Percentiles rank a stretch among this genome's conserved stretches.
Evolutionary conservation across 768 basidiomycete genomes (phyloP).

Genomic region (Lenzites betulinus): DNA sequence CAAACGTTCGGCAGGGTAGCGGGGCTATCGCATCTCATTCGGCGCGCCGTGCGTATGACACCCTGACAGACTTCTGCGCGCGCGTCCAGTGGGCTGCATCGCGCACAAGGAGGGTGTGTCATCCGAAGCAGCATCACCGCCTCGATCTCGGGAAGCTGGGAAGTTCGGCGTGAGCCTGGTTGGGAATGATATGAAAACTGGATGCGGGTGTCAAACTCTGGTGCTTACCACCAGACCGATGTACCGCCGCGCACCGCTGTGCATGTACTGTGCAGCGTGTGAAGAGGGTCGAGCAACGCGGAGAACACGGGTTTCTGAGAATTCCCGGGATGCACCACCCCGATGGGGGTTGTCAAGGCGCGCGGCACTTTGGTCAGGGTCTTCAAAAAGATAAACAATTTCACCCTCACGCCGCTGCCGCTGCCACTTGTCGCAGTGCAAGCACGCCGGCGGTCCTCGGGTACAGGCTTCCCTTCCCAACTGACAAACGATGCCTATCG

Average conservation of each 20-base stretch:
- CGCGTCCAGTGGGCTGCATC: conserved; percentile 7
- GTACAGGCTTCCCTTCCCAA: background rate
- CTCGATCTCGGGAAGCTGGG: conserved; percentile 11
- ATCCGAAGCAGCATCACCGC: background rate
- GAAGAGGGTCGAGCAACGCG: background rate
- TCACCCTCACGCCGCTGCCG: background rate
- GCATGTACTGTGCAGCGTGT: conserved; percentile 5
- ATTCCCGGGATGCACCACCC: background rate
- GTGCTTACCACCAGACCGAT: conserved; percentile 1
- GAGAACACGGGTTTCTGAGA: background rate
- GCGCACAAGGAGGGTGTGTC: conserved; percentile 4
- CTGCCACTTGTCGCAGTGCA: background rate
- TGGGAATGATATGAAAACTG: background rate
- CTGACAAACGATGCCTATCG: too few relatives aligned
- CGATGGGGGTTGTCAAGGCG: background rate
- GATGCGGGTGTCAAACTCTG: background rate
- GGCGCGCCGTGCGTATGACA: conserved; percentile 10
- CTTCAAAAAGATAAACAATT: background rate
- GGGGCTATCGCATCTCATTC: background rate
- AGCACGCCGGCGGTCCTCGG: background rate
- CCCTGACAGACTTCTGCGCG: conserved; percentile 10
- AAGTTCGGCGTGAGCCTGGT: background rate
- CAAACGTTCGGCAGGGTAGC: background rate
- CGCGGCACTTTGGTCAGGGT: background rate
- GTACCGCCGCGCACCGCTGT: conserved; percentile 8